phyloP scores from a whole-genome alignment of 2,329 filamentous ascomycete species.

The Calonectria montana region DNA sequence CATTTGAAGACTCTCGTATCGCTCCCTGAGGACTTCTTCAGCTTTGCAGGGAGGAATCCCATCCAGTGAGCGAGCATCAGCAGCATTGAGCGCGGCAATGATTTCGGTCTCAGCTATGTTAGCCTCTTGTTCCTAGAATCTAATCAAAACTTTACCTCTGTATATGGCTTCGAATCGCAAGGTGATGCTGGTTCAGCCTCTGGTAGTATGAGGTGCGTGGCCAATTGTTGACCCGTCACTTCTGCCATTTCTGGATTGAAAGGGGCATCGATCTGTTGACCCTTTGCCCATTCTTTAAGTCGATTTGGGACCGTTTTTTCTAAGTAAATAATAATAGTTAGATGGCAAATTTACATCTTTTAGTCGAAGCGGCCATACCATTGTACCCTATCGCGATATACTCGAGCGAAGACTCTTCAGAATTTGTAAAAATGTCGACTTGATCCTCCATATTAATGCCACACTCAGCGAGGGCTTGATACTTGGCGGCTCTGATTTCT shows the following conservation, averaged over 20 bases:
- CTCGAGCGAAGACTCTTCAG: background rate
- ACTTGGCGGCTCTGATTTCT: background rate
- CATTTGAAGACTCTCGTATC: conserved; percentile 32
- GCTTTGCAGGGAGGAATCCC: conserved; percentile 32
- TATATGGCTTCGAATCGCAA: conserved; percentile 24
- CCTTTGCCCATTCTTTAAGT: conserved; percentile 16
- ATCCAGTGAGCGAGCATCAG: conserved; percentile 33
- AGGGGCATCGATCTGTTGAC: background rate
- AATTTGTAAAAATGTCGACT: background rate
- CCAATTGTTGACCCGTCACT: background rate
- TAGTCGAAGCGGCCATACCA: background rate
- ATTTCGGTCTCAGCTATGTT: conserved; percentile 29
- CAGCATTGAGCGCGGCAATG: conserved; percentile 31
- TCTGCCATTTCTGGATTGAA: background rate
- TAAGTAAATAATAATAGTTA: background rate
- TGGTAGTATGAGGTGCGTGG: background rate
- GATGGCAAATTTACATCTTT: too few relatives aligned
- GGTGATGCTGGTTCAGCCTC: background rate
- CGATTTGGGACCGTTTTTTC: conserved; percentile 5
- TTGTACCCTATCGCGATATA: conserved; percentile 8
- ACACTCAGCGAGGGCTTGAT: background rate
- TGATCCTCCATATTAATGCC: background rate
- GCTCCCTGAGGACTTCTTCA: conserved; percentile 29
- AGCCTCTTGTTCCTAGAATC: background rate
- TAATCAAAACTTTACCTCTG: conserved; percentile 26